Conservation (phyloP, 176 grass and related monocot genomes). For the Metroxylon sagu region DNA sequence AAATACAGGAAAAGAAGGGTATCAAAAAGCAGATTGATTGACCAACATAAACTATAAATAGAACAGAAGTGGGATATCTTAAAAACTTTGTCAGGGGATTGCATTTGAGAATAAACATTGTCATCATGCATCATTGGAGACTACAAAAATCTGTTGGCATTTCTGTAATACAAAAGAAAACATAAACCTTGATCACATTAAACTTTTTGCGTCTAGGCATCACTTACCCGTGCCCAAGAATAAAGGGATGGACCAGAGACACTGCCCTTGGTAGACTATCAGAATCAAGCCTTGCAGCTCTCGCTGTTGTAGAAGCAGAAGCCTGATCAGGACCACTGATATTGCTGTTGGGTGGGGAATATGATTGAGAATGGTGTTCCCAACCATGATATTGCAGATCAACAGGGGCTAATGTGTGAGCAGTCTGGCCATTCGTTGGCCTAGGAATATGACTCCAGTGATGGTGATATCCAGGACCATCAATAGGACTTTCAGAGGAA, state of each 20-base stretch:
- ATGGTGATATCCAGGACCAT: conserved; percentile 45
- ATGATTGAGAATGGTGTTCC: conserved; percentile 48
- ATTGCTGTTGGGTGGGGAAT: conserved; percentile 37
- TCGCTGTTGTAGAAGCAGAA: conserved; percentile 44
- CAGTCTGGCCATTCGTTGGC: conserved; percentile 38
- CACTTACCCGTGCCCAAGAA: conserved; percentile 52
- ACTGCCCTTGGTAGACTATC: conserved; percentile 28
- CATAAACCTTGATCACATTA: neutral
- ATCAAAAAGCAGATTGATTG: too few relatives aligned
- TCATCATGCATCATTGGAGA: too few relatives aligned
- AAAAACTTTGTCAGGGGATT: too few relatives aligned
- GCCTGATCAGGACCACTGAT: conserved; percentile 29
- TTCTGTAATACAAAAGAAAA: neutral
- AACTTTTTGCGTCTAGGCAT: neutral
- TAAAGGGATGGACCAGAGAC: conserved; percentile 39
- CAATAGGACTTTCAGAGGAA: conserved; percentile 32
- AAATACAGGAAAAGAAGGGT: too few relatives aligned
- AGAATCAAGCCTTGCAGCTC: conserved; percentile 41
- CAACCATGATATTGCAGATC: conserved; percentile 61
- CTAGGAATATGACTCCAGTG: conserved; percentile 50
- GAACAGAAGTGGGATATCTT: too few relatives aligned
- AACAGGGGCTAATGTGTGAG: conserved; percentile 34
- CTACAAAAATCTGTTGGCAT: neutral
- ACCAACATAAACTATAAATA: too few relatives aligned
- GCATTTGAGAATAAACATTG: too few relatives aligned